Evolutionary conservation across 192 early-diverging fungal species (phyloP).

Genomic region (Jimgerdemannia lactiflua): DNA sequence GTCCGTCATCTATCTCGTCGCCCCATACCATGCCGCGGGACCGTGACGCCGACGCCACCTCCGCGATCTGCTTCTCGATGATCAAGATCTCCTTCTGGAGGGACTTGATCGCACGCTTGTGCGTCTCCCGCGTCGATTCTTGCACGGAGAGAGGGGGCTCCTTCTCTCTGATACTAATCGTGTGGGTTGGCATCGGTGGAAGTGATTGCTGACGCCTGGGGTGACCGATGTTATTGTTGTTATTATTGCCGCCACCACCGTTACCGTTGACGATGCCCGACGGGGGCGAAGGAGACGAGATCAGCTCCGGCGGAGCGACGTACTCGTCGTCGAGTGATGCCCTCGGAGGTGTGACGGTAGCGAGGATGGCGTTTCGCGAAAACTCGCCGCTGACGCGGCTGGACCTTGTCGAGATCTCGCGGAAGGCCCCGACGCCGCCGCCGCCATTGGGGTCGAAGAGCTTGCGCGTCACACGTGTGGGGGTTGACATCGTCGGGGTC

Average conservation of each 20-base stretch:
- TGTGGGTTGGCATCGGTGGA: neutral
- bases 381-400: neutral
- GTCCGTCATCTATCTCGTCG: neutral
- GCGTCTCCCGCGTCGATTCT: neutral
- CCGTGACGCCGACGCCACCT: neutral
- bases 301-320: neutral
- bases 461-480: neutral
- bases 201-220: neutral
- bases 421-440: neutral
- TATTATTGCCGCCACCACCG: neutral
- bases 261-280: neutral
- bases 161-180: neutral
- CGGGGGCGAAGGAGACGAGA: neutral
- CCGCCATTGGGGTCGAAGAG: neutral
- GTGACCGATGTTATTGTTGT: neutral
- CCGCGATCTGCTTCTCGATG: neutral
- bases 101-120: neutral
- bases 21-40: neutral
- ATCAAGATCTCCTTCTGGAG: neutral
- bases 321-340: neutral
- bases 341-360: neutral
- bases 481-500: neutral
- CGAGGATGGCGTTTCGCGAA: neutral
- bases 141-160: neutral
- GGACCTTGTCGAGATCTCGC: neutral